Conservation (phyloP, 2,329 filamentous ascomycete genomes). For the Paraconiothyrium brasiliense region DNA sequence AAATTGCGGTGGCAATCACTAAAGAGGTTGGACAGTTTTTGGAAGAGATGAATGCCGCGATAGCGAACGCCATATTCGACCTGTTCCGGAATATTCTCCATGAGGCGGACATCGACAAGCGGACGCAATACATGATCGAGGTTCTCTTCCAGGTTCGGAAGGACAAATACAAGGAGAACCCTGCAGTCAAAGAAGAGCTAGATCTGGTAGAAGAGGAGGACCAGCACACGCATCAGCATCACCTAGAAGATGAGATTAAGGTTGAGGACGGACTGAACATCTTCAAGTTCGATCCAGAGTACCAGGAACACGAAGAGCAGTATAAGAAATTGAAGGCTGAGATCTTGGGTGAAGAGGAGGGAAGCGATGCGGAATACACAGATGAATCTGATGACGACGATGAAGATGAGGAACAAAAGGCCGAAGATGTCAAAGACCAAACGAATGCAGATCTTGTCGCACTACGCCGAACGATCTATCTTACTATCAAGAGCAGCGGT, state of each 20-base stretch:
- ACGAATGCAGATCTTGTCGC: constrained; percentile 96
- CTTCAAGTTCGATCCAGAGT: constrained; percentile 92
- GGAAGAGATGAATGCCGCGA: constrained; percentile 92
- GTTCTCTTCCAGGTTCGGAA: constrained; percentile 96
- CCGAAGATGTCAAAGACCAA: constrained; percentile 96
- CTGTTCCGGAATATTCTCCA: constrained; percentile 95
- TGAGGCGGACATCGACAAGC: constrained; percentile 95
- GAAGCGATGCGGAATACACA: constrained; percentile 75
- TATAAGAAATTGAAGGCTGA: constrained; percentile 92
- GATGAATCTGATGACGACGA: constrained; percentile 75
- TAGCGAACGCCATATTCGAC: constrained; percentile 90
- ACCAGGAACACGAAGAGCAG: constrained; percentile 88
- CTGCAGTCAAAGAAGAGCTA: constrained; percentile 87
- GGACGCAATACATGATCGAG: constrained; percentile 99
- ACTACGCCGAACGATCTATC: constrained; percentile 90
- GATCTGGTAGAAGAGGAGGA: constrained; percentile 98
- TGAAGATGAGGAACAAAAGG: constrained; percentile 79
- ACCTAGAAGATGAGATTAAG: constrained; percentile 79
- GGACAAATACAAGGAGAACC: constrained; percentile 96
- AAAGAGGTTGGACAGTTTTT: constrained; percentile 93
- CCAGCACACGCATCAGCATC: constrained; percentile 89
- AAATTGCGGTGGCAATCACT: constrained; percentile 94
- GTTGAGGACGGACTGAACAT: constrained; percentile 88
- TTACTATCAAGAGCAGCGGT: constrained; percentile 96
- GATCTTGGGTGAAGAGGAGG: constrained; percentile 82